Evolutionary conservation across 1,284 basidiomycete genomes (phyloP), one percentile per base, ranked within the genome.

Genomic region (Pterulicium gracile): DNA sequence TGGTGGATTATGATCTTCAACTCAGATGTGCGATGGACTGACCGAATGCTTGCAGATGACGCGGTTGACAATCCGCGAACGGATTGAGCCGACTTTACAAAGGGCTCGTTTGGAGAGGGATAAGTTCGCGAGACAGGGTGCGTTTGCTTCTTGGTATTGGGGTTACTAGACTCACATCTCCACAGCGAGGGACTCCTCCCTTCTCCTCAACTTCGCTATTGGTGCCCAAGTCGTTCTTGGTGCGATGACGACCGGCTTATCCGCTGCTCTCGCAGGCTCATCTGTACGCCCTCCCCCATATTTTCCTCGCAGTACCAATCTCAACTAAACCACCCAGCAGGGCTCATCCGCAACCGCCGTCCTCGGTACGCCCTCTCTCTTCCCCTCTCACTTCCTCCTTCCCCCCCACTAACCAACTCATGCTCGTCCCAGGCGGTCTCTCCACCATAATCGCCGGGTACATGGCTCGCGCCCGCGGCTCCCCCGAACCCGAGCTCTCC

Each of bases 401-500:
- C n/a, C n/a, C n/a, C n/a, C n/a, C n/a, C n/a, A n/a, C n/a, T n/a
- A n/a, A n/a, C n/a, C n/a, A n/a, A n/a, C n/a, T n/a, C n/a, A n/a
- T n/a, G n/a, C n/a, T n/a, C n/a, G n/a, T n/a, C n/a, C n/a, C n/a
- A 75, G 77, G 81, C 46, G 81, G 76, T 13, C 49, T 78, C 14
- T 61, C 81, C 2, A 86, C 82, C 0, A 41, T 84, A 21, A 71
- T 79, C 14, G 81, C 82, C 24, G 79, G 80, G 2, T 85, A 81
- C 58, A 66, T 85, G 21, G 82, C 83, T 3, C 75, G 78, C 15
- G 67, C 72, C 36, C 74, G 81, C 24, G 79, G 81, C 3, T 77
- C 78, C 0, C 71, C 72, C 46, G 81, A 86, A 56, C 82, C 82
- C 1, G 80, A 86, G 53, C 50, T 68, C 14, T 79, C 75, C 0